Evolutionary conservation across 805 yeast species (phyloP).

Genomic region (Ogataea paraovalis): DNA sequence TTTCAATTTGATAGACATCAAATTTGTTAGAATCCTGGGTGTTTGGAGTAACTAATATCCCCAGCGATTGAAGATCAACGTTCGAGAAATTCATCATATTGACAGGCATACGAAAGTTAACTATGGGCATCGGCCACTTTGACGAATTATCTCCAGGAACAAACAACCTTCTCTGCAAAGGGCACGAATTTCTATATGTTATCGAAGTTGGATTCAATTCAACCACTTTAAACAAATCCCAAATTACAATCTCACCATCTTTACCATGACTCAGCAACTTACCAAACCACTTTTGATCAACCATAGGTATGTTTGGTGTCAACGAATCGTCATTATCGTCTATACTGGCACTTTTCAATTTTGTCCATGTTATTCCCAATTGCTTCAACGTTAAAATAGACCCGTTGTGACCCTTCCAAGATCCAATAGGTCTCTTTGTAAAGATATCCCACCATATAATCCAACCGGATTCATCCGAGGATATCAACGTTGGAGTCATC

Average conservation of each 20-base stretch:
- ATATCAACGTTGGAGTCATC: conserved; percentile 37
- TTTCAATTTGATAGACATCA: conserved; percentile 51
- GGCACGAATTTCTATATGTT: conserved; percentile 14
- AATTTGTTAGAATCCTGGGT: conserved; percentile 58
- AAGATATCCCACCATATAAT: conserved; percentile 61
- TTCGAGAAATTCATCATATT: conserved; percentile 72
- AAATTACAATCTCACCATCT: conserved; percentile 52
- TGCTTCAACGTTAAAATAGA: conserved; percentile 48
- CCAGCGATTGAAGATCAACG: conserved; percentile 37
- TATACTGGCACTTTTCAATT: conserved; percentile 3
- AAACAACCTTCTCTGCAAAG: conserved; percentile 16
- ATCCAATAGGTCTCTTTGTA: conserved; percentile 49
- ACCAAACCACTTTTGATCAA: conserved; percentile 33
- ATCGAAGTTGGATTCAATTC: conserved; percentile 8
- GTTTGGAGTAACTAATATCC: conserved; percentile 52
- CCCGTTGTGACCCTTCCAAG: conserved; percentile 58
- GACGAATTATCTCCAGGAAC: conserved; percentile 17
- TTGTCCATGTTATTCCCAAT: conserved; percentile 34
- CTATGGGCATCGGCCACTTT: conserved; percentile 20
- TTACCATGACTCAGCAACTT: conserved; percentile 59
- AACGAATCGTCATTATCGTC: conserved; percentile 1
- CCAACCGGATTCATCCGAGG: conserved; percentile 64
- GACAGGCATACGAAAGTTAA: conserved; percentile 54
- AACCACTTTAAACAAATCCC: conserved; percentile 34
- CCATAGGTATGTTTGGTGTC: conserved; percentile 9